Evolutionary conservation across 2,329 filamentous ascomycete genomes (phyloP).

Genomic region (Chaetomiaceae sp.): DNA sequence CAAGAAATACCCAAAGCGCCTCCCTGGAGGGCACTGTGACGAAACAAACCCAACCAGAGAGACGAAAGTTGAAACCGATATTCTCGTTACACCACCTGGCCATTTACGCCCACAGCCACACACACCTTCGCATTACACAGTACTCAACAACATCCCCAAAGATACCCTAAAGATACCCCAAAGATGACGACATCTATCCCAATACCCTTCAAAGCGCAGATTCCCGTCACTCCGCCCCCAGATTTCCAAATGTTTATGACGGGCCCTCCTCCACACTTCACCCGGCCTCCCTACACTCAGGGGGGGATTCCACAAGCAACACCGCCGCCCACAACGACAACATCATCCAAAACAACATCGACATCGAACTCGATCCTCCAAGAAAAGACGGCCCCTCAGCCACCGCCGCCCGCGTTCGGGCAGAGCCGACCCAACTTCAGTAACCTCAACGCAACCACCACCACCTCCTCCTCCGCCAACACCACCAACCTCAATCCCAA

Average conservation of each 20-base stretch:
- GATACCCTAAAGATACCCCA: too few species aligned
- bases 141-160: background rate
- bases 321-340: background rate
- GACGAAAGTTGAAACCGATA: too few species aligned
- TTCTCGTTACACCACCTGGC: too few species aligned
- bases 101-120: too few species aligned
- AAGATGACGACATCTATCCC: slow-evolving; percentile 29
- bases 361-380: background rate
- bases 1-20: too few species aligned
- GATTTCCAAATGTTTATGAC: slow-evolving; percentile 34
- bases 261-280: slow-evolving; percentile 21
- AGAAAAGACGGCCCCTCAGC: background rate
- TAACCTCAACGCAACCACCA: background rate
- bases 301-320: background rate
- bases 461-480: background rate
- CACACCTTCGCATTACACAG: too few species aligned
- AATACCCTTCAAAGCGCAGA: slow-evolving; percentile 30
- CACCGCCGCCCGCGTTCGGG: too few species aligned
- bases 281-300: slow-evolving; percentile 14
- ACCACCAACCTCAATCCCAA: background rate
- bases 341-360: background rate
- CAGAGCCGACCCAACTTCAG: too few species aligned
- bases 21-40: too few species aligned
- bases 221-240: slow-evolving; percentile 38
- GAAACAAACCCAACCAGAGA: too few species aligned